These are phyloP conservation scores for Punica granatum DNA, from an alignment of 345 rosid genomes.

Conservation along the genomic window DNA sequence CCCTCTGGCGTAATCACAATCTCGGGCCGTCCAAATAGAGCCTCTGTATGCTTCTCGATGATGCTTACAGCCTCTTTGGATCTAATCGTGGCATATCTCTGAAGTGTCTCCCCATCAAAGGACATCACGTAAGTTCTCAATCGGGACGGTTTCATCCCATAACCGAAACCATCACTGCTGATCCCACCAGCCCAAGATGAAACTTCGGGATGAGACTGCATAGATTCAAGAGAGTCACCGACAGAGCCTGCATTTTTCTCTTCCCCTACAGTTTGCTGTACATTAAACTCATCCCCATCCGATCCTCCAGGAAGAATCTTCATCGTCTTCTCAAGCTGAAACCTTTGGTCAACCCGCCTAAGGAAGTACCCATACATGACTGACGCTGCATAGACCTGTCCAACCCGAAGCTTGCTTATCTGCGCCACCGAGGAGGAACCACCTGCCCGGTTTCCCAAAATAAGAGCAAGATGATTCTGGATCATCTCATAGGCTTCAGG, in stretches of 20 bases:
- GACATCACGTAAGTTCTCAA: conserved; percentile 82
- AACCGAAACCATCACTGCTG: conserved; percentile 48
- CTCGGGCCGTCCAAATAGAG: conserved; percentile 86
- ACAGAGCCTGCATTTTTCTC: conserved; percentile 20
- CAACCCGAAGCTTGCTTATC: conserved; percentile 82
- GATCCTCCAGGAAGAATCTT: conserved; percentile 53
- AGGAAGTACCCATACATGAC: conserved; percentile 97
- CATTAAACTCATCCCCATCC: conserved; percentile 22
- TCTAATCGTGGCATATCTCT: conserved; percentile 83
- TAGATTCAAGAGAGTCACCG: conserved; percentile 25
- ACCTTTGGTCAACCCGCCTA: conserved; percentile 84
- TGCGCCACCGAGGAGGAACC: conserved; percentile 53
- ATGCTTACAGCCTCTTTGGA: conserved; percentile 87
- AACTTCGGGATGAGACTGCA: conserved; percentile 55
- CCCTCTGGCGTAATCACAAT: conserved; percentile 62
- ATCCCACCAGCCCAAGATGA: conserved; percentile 48
- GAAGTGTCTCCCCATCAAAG: conserved; percentile 88
- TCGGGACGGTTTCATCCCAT: conserved; percentile 55
- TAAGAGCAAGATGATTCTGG: conserved; percentile 80
- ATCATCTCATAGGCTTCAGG: conserved; percentile 92
- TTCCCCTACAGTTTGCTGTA: conserved; percentile 27
- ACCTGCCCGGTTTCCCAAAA: conserved; percentile 63
- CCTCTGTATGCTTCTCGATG: conserved; percentile 96
- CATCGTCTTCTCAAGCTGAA: conserved; percentile 97
- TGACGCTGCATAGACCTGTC: conserved; percentile 99